Evolutionary conservation across 176 grass and related monocot species (phyloP), one percentile per base, ranked within the genome.

Genomic region (Bolboschoenus planiculmis): DNA sequence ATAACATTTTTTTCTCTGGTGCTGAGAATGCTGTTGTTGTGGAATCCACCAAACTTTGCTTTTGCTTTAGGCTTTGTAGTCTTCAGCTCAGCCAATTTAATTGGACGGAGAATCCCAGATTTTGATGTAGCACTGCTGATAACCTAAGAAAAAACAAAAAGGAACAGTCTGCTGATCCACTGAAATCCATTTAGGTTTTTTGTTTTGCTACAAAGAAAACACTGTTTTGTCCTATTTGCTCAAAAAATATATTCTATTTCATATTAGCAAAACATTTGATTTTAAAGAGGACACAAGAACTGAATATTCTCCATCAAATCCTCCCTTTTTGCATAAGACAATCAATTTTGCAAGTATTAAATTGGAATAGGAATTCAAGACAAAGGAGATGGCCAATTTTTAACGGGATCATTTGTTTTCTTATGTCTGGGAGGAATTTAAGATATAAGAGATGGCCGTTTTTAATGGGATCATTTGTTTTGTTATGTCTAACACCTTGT

Each of bases 1-100:
- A 31, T 24, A 79, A 65, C 79, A 89, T 58, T 76, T 18, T 50
- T 76, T 51, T 76, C 72, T 51, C 44, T 51, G 21, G 13, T 51
- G 58, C 37, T 44, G 5, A n/a, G 10, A 78, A 81, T 18, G 10
- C 8, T 80, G 53, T 20, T 37, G 11, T 33, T 76, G 43, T 76
- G 13, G 51, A 50, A 58, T 13, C 11, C 57, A 51, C 24, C 50
- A 24, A 21, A 62, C 51, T 47, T 48, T 31, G 71, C 14, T 55
- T 47, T 75, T 48, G 43, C 13, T 82, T 60, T 24, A 82, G 67
- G 47, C 21, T 76, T 34, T 61, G 57, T 23, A 63, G 51, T 44
- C 59, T 48, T 58, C 29, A 76, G 26, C 24, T 76, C 72, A 29
- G 43, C 26, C 44, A 76, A 31, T 13, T 50, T 75, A 29, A 48